These are phyloP conservation scores for Fusarium denticulatum DNA, from an alignment of 2,329 filamentous ascomycete species.

Conservation along the genomic window DNA sequence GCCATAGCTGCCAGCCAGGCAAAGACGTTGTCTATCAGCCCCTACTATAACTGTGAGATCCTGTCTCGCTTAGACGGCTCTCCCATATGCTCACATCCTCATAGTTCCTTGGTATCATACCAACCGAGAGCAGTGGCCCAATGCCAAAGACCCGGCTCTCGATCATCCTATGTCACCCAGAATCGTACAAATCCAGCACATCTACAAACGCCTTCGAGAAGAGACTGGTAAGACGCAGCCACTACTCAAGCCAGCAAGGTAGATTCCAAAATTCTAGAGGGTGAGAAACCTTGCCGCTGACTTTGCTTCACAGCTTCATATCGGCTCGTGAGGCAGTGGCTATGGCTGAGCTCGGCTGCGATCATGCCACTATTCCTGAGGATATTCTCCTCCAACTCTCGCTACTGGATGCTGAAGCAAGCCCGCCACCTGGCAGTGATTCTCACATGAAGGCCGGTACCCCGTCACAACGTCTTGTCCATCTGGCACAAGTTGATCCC, in stretches of 20 bases:
- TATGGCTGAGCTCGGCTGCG: not conserved
- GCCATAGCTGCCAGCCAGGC: not conserved
- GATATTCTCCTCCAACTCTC: conserved; percentile 1
- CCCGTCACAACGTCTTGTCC: not conserved
- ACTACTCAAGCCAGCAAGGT: conserved; percentile 7
- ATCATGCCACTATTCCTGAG: not conserved
- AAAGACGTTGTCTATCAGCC: not conserved
- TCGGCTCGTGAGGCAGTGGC: not conserved
- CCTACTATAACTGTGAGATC: not conserved
- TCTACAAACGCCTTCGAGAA: not conserved
- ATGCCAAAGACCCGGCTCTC: conserved; percentile 4
- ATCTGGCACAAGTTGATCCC: not conserved
- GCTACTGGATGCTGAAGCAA: not conserved
- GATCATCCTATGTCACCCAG: conserved; percentile 14
- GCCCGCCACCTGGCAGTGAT: not conserved
- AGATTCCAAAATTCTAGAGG: accelerated
- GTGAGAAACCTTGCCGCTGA: not conserved
- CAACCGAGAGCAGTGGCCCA: not conserved
- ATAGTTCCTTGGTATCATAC: conserved; percentile 2
- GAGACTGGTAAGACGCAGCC: not conserved
- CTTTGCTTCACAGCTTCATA: not conserved
- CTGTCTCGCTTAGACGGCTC: accelerated
- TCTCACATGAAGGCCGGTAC: not conserved
- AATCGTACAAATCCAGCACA: not conserved
- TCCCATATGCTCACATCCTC: not conserved